Evolutionary conservation across 1,139 yeast genomes (phyloP), one percentile per base, ranked within the genome.

Genomic region (Candida tunisiensis): DNA sequence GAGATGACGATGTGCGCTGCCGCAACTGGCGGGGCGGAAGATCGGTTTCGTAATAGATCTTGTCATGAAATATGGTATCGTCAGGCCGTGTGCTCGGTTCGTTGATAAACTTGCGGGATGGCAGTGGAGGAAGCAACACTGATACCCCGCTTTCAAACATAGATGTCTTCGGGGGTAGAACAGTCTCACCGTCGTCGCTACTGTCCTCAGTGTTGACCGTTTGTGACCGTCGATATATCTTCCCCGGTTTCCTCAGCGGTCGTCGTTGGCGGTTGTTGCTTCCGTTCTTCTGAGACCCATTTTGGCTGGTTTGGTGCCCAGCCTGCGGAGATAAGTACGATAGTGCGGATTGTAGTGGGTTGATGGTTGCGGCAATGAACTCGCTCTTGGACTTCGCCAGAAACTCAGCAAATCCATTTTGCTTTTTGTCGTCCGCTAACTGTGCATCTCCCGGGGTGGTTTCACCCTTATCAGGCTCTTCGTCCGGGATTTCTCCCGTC

Each of bases 71-170:
- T 54, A 80, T 71, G 2, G 53, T 44, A 9, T 67, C 62, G 19
- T 64, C 65, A 5, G 62, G 60, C 21, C 93, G 56, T 2, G 55
- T 34, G 0, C 47, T 49, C 0, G 75, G 93, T 42, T 83, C 80
- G 19, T 67, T 65, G 13, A 88, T 67, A 47, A 66, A 88, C 30
- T 65, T 62, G 29, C 59, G 43, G 0, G 85, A 65, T 1, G 98
- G 98, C 7, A 77, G 53, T 1, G 95, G 93, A 1, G 96, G 96
- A n/a, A 80, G 51, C 3, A 88, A 51, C 8, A 83, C 65, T 1
- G 83, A 65, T 1, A 82, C 67, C 0, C 92, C 93, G 2, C 93
- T 73, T 36, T 78, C 83, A n/a, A 85, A 50, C 31, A 85, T 68
- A 0, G 92, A 75, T 0, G 91, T 62, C 39, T 72, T 78, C 1